These are phyloP conservation scores for Fomes fomentarius DNA, from an alignment of 1,284 basidiomycete species.

Conservation along the genomic window DNA sequence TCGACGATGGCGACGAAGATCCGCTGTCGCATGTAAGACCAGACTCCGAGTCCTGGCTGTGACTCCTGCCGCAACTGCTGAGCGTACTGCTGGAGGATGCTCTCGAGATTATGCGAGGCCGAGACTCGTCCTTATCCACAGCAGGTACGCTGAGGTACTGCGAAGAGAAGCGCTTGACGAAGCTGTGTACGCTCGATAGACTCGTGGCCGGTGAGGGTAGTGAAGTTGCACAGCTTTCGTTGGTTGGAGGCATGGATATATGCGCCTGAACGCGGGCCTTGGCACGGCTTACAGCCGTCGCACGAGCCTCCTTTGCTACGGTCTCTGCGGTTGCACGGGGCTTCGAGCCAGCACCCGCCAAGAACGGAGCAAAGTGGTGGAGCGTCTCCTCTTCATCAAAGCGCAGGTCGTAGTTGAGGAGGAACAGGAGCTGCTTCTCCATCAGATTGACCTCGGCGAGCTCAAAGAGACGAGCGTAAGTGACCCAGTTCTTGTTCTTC, in stretches of 20 bases:
- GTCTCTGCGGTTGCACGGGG: constrained; percentile 19
- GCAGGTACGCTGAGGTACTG: constrained; percentile 42
- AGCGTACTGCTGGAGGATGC: constrained; percentile 36
- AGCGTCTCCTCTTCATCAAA: constrained; percentile 83
- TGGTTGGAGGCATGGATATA: constrained; percentile 40
- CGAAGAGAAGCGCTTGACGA: constrained; percentile 58
- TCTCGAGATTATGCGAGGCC: constrained; percentile 30
- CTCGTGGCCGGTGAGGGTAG: constrained; percentile 30
- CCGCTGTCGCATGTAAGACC: constrained; percentile 66
- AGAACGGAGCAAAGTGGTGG: constrained; percentile 63
- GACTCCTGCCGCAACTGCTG: constrained; percentile 40
- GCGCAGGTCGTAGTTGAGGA: constrained; percentile 89
- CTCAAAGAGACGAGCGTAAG: constrained; percentile 79
- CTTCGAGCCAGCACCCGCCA: constrained; percentile 36
- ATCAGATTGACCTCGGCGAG: constrained; percentile 89
- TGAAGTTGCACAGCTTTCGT: constrained; percentile 34
- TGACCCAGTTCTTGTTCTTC: constrained; percentile 94
- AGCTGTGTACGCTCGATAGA: constrained; percentile 46
- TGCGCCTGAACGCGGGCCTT: constrained; percentile 57
- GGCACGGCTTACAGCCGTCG: constrained; percentile 63
- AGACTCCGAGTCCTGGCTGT: constrained; percentile 60
- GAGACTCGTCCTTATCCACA: constrained; percentile 23
- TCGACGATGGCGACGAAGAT: constrained; percentile 49
- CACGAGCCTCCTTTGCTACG: constrained; percentile 46
- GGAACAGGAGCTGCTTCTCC: constrained; percentile 91